phyloP scores from a whole-genome alignment of 1,139 yeast genomes.

The Candida albicans region DNA sequence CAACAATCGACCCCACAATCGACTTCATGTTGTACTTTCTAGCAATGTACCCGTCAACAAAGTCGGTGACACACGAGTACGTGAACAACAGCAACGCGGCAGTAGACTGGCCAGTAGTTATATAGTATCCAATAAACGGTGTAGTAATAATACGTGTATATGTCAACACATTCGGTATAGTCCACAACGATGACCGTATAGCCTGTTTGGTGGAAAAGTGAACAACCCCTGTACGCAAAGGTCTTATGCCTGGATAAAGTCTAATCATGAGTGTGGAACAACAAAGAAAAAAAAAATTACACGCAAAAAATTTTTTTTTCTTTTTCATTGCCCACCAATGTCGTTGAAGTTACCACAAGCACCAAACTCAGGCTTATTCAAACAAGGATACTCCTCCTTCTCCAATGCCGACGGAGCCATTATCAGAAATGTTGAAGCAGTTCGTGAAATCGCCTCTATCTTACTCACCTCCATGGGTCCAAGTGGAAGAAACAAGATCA shows the following conservation, averaged over 20 bases:
- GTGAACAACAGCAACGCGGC: conserved; percentile 72
- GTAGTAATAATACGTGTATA: conserved; percentile 74
- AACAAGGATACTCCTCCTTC: conserved; percentile 92
- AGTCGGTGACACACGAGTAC: conserved; percentile 88
- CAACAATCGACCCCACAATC: conserved; percentile 85
- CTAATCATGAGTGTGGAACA: conserved; percentile 3
- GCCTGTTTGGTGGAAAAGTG: conserved; percentile 1
- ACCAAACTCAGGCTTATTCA: conserved; percentile 90
- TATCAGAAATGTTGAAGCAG: conserved; percentile 87
- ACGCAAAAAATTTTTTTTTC: conserved; percentile 2
- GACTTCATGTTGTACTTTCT: conserved; percentile 74
- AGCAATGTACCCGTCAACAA: conserved; percentile 89
- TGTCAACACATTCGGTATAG: conserved; percentile 84
- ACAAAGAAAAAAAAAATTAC: background rate
- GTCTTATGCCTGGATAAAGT: conserved; percentile 4
- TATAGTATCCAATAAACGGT: conserved; percentile 79
- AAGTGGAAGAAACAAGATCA: conserved; percentile 93
- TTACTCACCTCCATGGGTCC: conserved; percentile 96
- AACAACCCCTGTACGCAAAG: background rate
- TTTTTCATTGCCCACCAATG: conserved; percentile 41
- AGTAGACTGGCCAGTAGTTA: conserved; percentile 58
- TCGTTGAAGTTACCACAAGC: conserved; percentile 90
- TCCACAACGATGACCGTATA: conserved; percentile 23
- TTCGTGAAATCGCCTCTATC: conserved; percentile 88
- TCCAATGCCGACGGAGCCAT: conserved; percentile 94